A percentile compares a stretch with the other conserved stretches of the same genome.
Evolutionary conservation across 345 rosid genomes (phyloP).

Genomic region (Eucalyptus paniculata): DNA sequence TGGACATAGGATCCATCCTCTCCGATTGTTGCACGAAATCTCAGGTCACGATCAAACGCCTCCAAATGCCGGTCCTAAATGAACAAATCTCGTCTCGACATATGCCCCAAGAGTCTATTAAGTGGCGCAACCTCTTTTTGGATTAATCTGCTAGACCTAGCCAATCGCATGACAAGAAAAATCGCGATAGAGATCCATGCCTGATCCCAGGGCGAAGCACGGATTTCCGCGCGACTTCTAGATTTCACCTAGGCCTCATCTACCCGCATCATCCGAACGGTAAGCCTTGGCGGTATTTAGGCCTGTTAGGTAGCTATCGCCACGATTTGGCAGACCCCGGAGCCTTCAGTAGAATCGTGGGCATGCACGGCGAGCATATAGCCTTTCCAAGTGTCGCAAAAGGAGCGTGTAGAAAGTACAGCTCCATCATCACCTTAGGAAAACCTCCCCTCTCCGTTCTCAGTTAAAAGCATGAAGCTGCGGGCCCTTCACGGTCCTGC

Average conservation of each 20-base stretch:
- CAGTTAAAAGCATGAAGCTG: background rate
- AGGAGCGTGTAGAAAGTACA: background rate
- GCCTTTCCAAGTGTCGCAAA: background rate
- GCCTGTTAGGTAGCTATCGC: background rate
- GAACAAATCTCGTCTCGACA: background rate
- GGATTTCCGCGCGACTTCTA: background rate
- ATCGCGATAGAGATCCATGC: too few species aligned
- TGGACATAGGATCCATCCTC: background rate
- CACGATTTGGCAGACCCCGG: background rate
- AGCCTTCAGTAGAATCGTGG: background rate
- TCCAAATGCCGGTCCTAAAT: background rate
- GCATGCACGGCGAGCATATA: background rate
- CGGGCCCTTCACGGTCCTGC: background rate
- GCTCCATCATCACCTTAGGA: background rate
- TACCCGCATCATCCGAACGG: background rate
- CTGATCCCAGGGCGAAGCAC: background rate
- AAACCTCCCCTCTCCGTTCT: background rate
- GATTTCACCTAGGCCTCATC: background rate
- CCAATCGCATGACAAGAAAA: background rate
- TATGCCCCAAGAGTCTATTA: background rate
- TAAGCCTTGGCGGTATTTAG: background rate
- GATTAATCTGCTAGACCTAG: background rate
- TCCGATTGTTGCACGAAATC: background rate
- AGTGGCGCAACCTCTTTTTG: background rate
- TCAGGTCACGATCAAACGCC: background rate